These are phyloP conservation scores for Sphaerulina vaccinii DNA, from an alignment of 2,329 filamentous ascomycete genomes.

Conservation along the genomic window DNA sequence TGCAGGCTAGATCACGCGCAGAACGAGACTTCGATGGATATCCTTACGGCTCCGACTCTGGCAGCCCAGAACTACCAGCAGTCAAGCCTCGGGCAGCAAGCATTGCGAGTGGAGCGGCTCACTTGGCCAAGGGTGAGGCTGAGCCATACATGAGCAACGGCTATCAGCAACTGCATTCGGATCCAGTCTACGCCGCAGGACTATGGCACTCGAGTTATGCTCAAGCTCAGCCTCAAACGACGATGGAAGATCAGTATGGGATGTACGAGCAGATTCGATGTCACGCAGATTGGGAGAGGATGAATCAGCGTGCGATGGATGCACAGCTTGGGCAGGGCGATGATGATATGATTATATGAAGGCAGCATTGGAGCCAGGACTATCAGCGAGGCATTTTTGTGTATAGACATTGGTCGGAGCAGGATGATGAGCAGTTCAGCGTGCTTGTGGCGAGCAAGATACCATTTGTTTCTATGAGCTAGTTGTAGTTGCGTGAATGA, in stretches of 20 bases:
- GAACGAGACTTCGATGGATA: conserved; percentile 32
- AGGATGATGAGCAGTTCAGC: background rate
- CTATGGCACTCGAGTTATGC: conserved; percentile 37
- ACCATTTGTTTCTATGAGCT: background rate
- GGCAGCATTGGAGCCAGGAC: background rate
- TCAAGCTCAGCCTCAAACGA: conserved; percentile 40
- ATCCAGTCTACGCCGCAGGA: conserved; percentile 64
- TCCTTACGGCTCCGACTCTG: conserved; percentile 27
- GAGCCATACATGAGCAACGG: conserved; percentile 85
- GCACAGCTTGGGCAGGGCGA: conserved; percentile 28
- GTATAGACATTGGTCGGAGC: background rate
- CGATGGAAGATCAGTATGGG: conserved; percentile 69
- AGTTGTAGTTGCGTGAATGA: background rate
- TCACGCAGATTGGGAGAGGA: conserved; percentile 48
- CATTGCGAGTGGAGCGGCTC: conserved; percentile 25
- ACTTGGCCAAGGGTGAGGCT: conserved; percentile 39
- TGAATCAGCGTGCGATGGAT: conserved; percentile 25
- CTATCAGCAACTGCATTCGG: conserved; percentile 64
- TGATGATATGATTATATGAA: conserved; percentile 38
- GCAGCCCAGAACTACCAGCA: conserved; percentile 32
- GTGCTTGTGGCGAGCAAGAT: background rate
- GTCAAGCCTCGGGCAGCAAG: conserved; percentile 33
- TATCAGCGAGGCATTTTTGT: background rate
- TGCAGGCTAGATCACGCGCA: conserved; percentile 20
- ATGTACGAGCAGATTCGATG: conserved; percentile 56